Evolutionary conservation across 192 early-diverging fungal genomes (phyloP).

Genomic region (Mortierella antarctica): DNA sequence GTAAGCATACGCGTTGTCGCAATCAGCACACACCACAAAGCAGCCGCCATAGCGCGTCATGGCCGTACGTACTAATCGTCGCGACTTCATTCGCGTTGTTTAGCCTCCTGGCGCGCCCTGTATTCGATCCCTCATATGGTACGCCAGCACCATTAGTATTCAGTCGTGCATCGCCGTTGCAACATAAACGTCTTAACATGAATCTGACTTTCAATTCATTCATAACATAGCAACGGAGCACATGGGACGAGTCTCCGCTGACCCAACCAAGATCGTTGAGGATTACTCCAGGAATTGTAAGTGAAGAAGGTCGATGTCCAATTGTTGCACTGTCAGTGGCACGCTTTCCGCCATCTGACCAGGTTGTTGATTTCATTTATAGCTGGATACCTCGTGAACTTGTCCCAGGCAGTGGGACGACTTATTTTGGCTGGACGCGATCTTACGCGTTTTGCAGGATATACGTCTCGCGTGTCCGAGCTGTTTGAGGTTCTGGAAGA

Average conservation of each 20-base stretch:
- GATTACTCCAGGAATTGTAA: constrained; percentile 71
- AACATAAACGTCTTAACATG: background rate
- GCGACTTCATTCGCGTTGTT: constrained; percentile 69
- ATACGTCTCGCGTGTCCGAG: constrained; percentile 71
- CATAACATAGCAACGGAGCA: constrained; percentile 58
- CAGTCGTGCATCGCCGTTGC: background rate
- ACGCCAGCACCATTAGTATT: constrained; percentile 1
- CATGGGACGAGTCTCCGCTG: constrained; percentile 61
- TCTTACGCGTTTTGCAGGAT: constrained; percentile 71
- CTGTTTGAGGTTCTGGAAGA: constrained; percentile 67
- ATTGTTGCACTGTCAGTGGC: background rate
- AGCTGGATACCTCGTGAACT: constrained; percentile 71
- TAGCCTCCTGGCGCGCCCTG: constrained; percentile 69
- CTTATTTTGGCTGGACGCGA: constrained; percentile 74
- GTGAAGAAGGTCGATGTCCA: background rate
- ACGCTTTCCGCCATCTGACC: background rate
- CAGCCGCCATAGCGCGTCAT: no score
- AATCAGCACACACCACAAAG: no score
- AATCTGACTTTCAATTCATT: background rate
- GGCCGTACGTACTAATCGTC: no score
- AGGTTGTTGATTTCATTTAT: background rate
- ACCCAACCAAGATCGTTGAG: constrained; percentile 70
- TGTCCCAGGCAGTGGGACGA: constrained; percentile 72
- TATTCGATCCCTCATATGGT: constrained; percentile 69
- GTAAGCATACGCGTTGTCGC: constrained; percentile 43